phyloP scores from a whole-genome alignment of 2,329 filamentous ascomycete species.

The Penicillium sp. region DNA sequence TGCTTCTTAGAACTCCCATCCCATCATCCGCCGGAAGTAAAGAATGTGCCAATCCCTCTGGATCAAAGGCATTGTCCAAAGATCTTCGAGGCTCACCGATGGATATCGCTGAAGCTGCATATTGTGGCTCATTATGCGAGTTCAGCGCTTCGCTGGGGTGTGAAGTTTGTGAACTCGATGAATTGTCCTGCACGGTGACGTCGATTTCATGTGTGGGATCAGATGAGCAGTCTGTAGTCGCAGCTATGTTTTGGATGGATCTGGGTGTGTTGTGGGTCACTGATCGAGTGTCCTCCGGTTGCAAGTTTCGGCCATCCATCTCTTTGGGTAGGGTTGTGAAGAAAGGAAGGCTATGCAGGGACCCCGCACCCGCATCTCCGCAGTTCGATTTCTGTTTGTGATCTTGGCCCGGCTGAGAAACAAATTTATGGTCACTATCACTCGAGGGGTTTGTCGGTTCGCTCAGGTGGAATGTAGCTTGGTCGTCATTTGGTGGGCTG shows the following conservation, averaged over 20 bases:
- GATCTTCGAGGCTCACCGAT: background rate
- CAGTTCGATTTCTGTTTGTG: slow-evolving; percentile 6
- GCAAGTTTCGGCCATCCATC: slow-evolving; percentile 24
- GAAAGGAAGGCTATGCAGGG: slow-evolving; percentile 25
- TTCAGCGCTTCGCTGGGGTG: background rate
- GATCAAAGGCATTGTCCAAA: slow-evolving; percentile 3
- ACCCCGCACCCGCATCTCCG: slow-evolving; percentile 27
- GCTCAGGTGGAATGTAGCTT: slow-evolving; percentile 24
- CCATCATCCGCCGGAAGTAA: slow-evolving; percentile 74
- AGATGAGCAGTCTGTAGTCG: background rate
- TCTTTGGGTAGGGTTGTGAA: slow-evolving; percentile 23
- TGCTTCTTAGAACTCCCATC: slow-evolving; percentile 65
- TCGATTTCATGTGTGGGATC: background rate
- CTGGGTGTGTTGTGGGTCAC: slow-evolving; percentile 6
- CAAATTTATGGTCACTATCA: slow-evolving; percentile 9
- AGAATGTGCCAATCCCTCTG: slow-evolving; percentile 22
- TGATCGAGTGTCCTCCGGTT: slow-evolving; percentile 16
- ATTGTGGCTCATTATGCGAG: background rate
- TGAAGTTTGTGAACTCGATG: background rate
- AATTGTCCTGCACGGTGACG: background rate
- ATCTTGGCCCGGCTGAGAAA: slow-evolving; percentile 16
- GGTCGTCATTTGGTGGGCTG: slow-evolving; percentile 25
- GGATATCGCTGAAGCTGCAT: background rate
- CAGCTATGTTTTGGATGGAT: background rate
- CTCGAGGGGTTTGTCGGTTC: slow-evolving; percentile 24